These are phyloP conservation scores for Luzula sylvatica DNA, from an alignment of 176 grass and related monocot species.

Conservation along the genomic window DNA sequence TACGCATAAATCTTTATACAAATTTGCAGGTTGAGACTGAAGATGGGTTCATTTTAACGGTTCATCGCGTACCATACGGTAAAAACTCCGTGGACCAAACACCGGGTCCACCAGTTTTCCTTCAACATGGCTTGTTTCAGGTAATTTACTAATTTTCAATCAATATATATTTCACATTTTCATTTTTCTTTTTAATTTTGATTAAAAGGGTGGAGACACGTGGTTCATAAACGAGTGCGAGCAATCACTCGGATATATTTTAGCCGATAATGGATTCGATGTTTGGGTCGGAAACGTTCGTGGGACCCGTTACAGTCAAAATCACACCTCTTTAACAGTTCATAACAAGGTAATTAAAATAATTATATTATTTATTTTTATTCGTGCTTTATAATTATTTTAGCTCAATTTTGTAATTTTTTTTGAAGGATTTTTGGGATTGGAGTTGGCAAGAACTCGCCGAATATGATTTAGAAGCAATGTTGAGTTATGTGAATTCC, in stretches of 20 bases:
- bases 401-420: not conserved
- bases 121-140: constrained; percentile 97
- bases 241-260: constrained; percentile 79
- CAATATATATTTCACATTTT: not conserved
- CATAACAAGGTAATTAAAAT: not conserved
- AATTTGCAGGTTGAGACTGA: constrained; percentile 57
- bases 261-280: constrained; percentile 95
- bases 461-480: constrained; percentile 70
- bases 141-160: constrained; percentile 27
- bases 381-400: not conserved
- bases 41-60: constrained; percentile 72
- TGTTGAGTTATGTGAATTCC: constrained; percentile 62
- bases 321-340: constrained; percentile 53
- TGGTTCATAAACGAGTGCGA: constrained; percentile 76
- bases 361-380: not conserved
- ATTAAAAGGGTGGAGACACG: constrained; percentile 64
- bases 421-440: constrained; percentile 84
- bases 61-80: constrained; percentile 68
- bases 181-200: no score
- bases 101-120: constrained; percentile 60
- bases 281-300: constrained; percentile 95
- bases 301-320: constrained; percentile 71
- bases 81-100: constrained; percentile 32
- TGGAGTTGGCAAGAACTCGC: constrained; percentile 98
- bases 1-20: constrained; percentile 14